Evolutionary conservation across 2,329 filamentous ascomycete genomes (phyloP).

Genomic region (Clonostachys chloroleuca): DNA sequence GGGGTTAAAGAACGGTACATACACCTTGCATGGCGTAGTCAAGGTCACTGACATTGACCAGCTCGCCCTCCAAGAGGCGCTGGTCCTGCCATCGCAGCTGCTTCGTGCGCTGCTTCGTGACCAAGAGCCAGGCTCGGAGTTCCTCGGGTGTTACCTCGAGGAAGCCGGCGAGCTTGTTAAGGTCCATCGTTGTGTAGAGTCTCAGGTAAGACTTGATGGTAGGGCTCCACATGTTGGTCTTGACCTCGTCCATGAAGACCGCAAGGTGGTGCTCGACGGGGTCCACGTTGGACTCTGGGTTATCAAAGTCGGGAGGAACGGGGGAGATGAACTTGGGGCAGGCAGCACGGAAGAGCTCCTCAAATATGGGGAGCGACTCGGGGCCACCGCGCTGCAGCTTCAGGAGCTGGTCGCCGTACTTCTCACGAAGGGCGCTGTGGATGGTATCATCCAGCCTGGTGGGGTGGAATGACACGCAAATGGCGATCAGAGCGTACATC

Average conservation of each 20-base stretch:
- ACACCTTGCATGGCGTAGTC: conserved; percentile 96
- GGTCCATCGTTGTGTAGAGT: conserved; percentile 98
- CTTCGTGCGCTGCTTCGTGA: conserved; percentile 98
- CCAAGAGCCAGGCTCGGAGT: conserved; percentile 85
- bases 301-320: conserved; percentile 95
- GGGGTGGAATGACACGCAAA: conserved; percentile 97
- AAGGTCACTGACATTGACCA: conserved; percentile 89
- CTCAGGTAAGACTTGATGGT: conserved; percentile 98
- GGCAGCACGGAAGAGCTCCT: conserved; percentile 95
- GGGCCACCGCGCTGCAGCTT: conserved; percentile 95
- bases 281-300: conserved; percentile 92
- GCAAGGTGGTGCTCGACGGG: conserved; percentile 94
- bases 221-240: conserved; percentile 97
- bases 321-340: conserved; percentile 99
- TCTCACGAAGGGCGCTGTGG: conserved; percentile 95
- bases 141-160: conserved; percentile 96
- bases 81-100: conserved; percentile 91
- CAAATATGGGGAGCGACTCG: conserved; percentile 92
- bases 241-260: conserved; percentile 99
- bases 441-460: conserved; percentile 98
- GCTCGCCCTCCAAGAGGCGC: conserved; percentile 84
- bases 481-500: conserved; percentile 98
- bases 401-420: conserved; percentile 97
- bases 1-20: conserved; percentile 32
- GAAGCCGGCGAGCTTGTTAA: conserved; percentile 97